Conservation (phyloP, 495 filamentous ascomycete genomes). For the Rusavskia elegans region DNA sequence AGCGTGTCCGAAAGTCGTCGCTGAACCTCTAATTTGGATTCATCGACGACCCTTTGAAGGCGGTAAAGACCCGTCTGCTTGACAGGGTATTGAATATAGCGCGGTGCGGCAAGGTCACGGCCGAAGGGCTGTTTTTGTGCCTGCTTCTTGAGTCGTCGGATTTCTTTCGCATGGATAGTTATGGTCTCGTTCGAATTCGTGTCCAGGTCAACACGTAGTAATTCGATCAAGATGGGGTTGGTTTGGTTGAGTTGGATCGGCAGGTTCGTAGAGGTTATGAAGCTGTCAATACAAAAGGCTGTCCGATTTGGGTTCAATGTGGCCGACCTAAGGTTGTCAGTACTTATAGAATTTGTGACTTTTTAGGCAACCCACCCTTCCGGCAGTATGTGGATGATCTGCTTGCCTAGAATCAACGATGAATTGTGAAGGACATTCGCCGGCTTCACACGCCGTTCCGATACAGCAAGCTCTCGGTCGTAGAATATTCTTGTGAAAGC, state of each 20-base stretch:
- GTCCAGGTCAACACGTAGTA: conserved; percentile 69
- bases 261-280: conserved; percentile 42
- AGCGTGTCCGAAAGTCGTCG: conserved; percentile 55
- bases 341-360: not conserved
- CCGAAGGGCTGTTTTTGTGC: conserved; percentile 35
- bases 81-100: conserved; percentile 43
- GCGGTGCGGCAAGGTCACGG: conserved; percentile 30
- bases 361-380: conserved; percentile 53
- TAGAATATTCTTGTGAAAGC: conserved; percentile 60
- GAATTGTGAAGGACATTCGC: conserved; percentile 73
- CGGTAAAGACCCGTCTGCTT: conserved; percentile 79
- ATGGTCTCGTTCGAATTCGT: conserved; percentile 64
- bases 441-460: conserved; percentile 74
- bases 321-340: conserved; percentile 49
- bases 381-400: conserved; percentile 91
- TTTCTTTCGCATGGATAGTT: conserved; percentile 51
- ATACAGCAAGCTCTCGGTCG: conserved; percentile 79
- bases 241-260: conserved; percentile 91
- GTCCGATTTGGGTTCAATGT: conserved; percentile 63
- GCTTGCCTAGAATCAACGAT: conserved; percentile 83
- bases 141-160: conserved; percentile 48
- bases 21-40: conserved; percentile 84
- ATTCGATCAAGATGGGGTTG: conserved; percentile 66
- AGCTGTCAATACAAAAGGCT: conserved; percentile 61
- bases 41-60: conserved; percentile 69